These are phyloP conservation scores for Clonostachys solani DNA, from an alignment of 2,329 filamentous ascomycete species.

Conservation along the genomic window DNA sequence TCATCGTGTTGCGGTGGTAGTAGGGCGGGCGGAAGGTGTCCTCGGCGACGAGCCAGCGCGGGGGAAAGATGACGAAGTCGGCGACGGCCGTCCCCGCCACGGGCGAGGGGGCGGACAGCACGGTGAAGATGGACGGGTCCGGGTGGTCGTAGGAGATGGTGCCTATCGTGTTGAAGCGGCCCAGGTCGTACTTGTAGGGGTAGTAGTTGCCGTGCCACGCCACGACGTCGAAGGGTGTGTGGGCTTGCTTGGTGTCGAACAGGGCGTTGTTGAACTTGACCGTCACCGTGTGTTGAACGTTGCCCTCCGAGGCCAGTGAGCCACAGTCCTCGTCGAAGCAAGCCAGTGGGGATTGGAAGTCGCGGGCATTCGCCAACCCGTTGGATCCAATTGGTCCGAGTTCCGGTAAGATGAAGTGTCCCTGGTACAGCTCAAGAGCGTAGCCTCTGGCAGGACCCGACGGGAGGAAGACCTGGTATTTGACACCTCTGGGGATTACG, in stretches of 20 bases:
- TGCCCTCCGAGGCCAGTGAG: conserved; percentile 11
- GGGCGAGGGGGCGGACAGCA: conserved; percentile 58
- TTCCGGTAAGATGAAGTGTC: conserved; percentile 68
- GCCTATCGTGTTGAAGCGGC: conserved; percentile 71
- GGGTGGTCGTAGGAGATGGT: conserved; percentile 73
- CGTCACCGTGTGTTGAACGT: conserved; percentile 37
- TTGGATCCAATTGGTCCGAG: conserved; percentile 71
- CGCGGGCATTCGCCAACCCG: conserved; percentile 68
- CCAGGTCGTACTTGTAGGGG: conserved; percentile 79
- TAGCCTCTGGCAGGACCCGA: conserved; percentile 64
- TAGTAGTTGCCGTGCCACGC: conserved; percentile 80
- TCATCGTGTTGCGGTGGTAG: conserved; percentile 68
- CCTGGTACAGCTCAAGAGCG: conserved; percentile 70
- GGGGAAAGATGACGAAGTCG: conserved; percentile 72
- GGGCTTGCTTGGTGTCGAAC: conserved; percentile 60
- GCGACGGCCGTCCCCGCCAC: conserved; percentile 60
- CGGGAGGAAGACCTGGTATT: conserved; percentile 67
- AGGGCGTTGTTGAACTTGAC: conserved; percentile 63
- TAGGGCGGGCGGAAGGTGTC: conserved; percentile 70
- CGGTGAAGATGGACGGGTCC: conserved; percentile 75
- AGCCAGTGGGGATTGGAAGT: conserved; percentile 72
- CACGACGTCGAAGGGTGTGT: conserved; percentile 76
- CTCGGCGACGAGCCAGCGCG: conserved; percentile 65
- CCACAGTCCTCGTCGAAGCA: conserved; percentile 53
- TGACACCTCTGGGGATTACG: conserved; percentile 70